Base-by-base conservation (phyloP, 306 rosid species). In the Ammopiptanthus mongolicus region DNA sequence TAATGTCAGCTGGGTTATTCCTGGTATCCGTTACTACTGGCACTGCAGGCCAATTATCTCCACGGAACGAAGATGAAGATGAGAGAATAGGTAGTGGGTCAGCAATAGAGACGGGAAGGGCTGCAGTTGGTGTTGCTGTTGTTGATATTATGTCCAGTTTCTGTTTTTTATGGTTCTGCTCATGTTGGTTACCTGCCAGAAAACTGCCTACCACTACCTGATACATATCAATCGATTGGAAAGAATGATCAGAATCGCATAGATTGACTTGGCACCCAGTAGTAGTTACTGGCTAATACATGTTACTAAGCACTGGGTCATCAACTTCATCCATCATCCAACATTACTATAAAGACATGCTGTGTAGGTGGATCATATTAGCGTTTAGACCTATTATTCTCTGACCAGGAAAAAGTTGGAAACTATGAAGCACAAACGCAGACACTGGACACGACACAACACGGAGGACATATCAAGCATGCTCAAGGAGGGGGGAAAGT, bases 121-220 rank as follows among this genome's bases (percentile, higher is more conserved):
- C 80, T 23, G 93, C 82, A 31, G 94, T 80, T 61, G 91, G 84
- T 5, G 78, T 42, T 31, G 85, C 81, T 8, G 60, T 81, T 8
- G 60, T 79, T 37, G 91, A 50, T 46, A 81, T 71, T 17, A 76
- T 25, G n/a, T 90, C 97, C 9, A 83, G 88, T 80, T 90, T 94
- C 80, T 86, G 91, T 78, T 87, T 95, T 78, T 82, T 95, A 18
- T 87, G 80, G 82, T 91, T 91, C 64, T 89, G 96, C 80, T 95
- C 97, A 25, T 90, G 96, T 79, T 95, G 96, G 82, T 91, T 91
- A 63, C 96, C 97, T 0, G 96, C 84, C 72, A 91, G 88, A 86
- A 95, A 95, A 87, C 98, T 95, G 69, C 98, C 98, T 34, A 95
- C 88, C 57, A 91, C 91, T 22, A 95, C 96, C 98, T 95, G 89